Evolutionary conservation across 2,329 filamentous ascomycete species (phyloP).

Genomic region (Apiospora pterosperma): DNA sequence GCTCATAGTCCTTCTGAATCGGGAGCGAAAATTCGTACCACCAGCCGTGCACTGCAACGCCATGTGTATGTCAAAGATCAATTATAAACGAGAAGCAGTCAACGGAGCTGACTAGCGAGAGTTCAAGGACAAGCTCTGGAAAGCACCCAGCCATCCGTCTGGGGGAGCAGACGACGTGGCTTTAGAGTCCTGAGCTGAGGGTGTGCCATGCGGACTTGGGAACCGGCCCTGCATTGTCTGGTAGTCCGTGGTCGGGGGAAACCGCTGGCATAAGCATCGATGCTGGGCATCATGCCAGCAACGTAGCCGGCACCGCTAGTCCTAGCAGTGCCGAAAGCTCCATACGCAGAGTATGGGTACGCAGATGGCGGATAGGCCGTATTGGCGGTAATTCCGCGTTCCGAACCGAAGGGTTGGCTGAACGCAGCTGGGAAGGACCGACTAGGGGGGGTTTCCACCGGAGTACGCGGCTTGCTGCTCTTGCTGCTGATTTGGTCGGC

Average conservation of each 20-base stretch:
- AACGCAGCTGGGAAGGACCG: slow-evolving; percentile 42
- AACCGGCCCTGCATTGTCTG: slow-evolving; percentile 41
- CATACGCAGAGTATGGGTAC: slow-evolving; percentile 41
- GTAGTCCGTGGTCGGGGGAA: slow-evolving; percentile 39
- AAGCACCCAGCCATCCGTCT: slow-evolving; percentile 60
- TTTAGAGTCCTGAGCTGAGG: slow-evolving; percentile 30
- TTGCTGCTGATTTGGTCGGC: slow-evolving; percentile 45
- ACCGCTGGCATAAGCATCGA: slow-evolving; percentile 38
- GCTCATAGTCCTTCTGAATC: slow-evolving; percentile 8
- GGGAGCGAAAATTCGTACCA: neutral
- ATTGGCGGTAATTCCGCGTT: slow-evolving; percentile 36
- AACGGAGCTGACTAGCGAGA: slow-evolving; percentile 40
- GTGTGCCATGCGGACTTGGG: slow-evolving; percentile 28
- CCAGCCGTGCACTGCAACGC: neutral
- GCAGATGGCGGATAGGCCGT: slow-evolving; percentile 35
- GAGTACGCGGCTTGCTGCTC: slow-evolving; percentile 37
- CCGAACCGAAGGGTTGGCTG: slow-evolving; percentile 36
- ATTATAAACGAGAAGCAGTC: slow-evolving; percentile 28
- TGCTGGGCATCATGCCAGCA: slow-evolving; percentile 32
- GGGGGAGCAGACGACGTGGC: slow-evolving; percentile 35
- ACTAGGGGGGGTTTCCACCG: slow-evolving; percentile 31
- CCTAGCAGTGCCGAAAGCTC: slow-evolving; percentile 39
- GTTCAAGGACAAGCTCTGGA: slow-evolving; percentile 72
- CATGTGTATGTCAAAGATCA: slow-evolving; percentile 12
- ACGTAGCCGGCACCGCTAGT: slow-evolving; percentile 34